These are phyloP conservation scores for Pseudofabraea citricarpa DNA, from an alignment of 2,329 filamentous ascomycete species.

Conservation along the genomic window DNA sequence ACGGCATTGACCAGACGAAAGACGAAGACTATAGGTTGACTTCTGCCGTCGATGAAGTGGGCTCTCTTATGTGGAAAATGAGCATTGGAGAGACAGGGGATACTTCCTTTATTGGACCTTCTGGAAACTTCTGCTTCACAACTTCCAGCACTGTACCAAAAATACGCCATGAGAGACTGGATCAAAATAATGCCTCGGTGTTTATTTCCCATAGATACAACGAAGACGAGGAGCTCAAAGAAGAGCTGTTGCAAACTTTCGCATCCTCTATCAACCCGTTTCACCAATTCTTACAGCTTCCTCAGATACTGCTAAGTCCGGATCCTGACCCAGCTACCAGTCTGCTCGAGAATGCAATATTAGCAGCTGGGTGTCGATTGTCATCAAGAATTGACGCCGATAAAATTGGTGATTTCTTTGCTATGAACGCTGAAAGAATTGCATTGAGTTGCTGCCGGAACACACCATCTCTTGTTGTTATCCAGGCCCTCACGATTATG, in stretches of 20 bases:
- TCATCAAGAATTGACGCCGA: neutral
- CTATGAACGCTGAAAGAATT: neutral
- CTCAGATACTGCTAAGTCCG: neutral
- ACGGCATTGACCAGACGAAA: neutral
- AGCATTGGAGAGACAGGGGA: constrained; percentile 3
- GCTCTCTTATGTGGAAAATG: constrained; percentile 4
- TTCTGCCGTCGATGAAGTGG: neutral
- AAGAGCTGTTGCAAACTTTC: neutral
- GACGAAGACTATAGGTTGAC: neutral
- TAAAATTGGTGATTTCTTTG: neutral
- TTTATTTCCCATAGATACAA: neutral
- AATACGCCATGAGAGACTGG: neutral
- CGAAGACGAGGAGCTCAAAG: neutral
- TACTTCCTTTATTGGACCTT: constrained; percentile 3
- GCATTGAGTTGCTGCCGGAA: neutral
- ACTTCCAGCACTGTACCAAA: neutral
- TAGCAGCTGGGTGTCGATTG: constrained; percentile 1
- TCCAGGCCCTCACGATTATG: neutral
- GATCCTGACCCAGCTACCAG: neutral
- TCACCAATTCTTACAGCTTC: constrained; percentile 3
- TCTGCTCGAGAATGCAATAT: neutral
- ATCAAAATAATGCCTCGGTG: neutral
- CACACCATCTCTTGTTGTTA: neutral
- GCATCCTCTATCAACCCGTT: constrained; percentile 3
- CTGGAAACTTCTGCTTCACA: constrained; percentile 5